Evolutionary conservation across 2,329 filamentous ascomycete genomes (phyloP).

Genomic region (Aspergillus sp.): DNA sequence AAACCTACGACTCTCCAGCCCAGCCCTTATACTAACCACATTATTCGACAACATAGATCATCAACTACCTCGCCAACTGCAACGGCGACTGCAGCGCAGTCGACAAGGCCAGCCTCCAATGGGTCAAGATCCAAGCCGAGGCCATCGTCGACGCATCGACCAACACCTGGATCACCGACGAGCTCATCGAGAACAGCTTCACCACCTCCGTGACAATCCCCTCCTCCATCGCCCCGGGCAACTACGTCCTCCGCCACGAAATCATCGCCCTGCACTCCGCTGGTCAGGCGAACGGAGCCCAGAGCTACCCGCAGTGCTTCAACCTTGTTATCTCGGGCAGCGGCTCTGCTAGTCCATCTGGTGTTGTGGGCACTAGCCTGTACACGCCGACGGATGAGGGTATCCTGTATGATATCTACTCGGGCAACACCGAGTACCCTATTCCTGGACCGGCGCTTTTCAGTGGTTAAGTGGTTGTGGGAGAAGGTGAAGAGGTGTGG

Average conservation of each 20-base stretch:
- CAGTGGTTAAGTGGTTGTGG: not conserved
- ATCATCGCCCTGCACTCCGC: conserved; percentile 56
- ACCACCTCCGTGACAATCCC: conserved; percentile 53
- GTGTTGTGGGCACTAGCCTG: conserved; percentile 55
- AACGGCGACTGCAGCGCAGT: conserved; percentile 57
- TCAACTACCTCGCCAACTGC: conserved; percentile 65
- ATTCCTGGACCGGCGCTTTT: conserved; percentile 53
- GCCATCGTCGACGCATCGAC: conserved; percentile 53
- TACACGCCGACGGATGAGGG: conserved; percentile 61
- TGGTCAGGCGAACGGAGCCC: conserved; percentile 46
- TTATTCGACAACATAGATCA: conserved; percentile 39
- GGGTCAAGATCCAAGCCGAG: conserved; percentile 64
- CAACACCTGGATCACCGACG: conserved; percentile 58
- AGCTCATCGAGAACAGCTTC: conserved; percentile 54
- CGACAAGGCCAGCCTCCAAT: conserved; percentile 57
- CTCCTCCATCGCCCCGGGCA: conserved; percentile 48
- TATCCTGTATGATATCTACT: conserved; percentile 62
- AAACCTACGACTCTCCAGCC: not conserved
- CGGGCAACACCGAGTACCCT: conserved; percentile 47
- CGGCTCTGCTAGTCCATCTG: conserved; percentile 50
- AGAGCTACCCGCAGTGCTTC: conserved; percentile 60
- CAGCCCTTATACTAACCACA: not conserved
- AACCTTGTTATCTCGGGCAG: conserved; percentile 62
- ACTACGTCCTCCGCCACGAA: conserved; percentile 58
- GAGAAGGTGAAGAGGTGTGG: not conserved